phyloP scores from a whole-genome alignment of 495 filamentous ascomycete genomes.

The Neurospora sublineolata region DNA sequence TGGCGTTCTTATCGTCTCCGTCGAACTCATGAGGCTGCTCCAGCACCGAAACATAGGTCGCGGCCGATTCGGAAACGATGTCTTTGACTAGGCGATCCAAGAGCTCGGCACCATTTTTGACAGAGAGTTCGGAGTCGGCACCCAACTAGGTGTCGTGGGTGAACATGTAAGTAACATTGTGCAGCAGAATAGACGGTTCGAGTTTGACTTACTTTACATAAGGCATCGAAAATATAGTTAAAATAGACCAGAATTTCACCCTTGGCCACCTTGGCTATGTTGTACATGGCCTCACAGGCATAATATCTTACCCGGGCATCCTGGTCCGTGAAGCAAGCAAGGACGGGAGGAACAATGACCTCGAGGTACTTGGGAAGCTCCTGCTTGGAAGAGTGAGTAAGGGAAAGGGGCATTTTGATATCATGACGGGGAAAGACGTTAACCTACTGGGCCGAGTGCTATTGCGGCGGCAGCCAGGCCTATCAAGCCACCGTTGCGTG shows the following conservation, averaged over 20 bases:
- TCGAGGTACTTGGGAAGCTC: constrained; percentile 84
- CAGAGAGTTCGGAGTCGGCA: constrained; percentile 89
- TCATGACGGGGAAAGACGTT: neutral
- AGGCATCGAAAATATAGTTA: constrained; percentile 93
- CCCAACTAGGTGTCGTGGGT: constrained; percentile 54
- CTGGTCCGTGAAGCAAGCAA: constrained; percentile 98
- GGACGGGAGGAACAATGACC: constrained; percentile 88
- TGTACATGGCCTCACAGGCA: constrained; percentile 99
- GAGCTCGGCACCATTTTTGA: constrained; percentile 96
- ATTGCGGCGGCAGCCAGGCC: constrained; percentile 94
- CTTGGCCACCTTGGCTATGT: constrained; percentile 98
- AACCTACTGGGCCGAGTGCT: constrained; percentile 77
- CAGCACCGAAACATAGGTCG: constrained; percentile 85
- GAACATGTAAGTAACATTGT: constrained; percentile 2
- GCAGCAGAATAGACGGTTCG: neutral
- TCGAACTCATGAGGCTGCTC: constrained; percentile 45
- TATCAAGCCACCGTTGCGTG: constrained; percentile 91
- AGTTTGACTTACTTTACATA: constrained; percentile 66
- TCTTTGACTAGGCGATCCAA: constrained; percentile 95
- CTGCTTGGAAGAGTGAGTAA: constrained; percentile 25
- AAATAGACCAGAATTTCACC: constrained; percentile 94
- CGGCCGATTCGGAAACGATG: constrained; percentile 92
- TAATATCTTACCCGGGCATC: constrained; percentile 98
- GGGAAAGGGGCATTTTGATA: neutral
- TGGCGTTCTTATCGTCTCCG: constrained; percentile 35